phyloP scores from a whole-genome alignment of 345 rosid species.

The Eutrema yunnanense region DNA sequence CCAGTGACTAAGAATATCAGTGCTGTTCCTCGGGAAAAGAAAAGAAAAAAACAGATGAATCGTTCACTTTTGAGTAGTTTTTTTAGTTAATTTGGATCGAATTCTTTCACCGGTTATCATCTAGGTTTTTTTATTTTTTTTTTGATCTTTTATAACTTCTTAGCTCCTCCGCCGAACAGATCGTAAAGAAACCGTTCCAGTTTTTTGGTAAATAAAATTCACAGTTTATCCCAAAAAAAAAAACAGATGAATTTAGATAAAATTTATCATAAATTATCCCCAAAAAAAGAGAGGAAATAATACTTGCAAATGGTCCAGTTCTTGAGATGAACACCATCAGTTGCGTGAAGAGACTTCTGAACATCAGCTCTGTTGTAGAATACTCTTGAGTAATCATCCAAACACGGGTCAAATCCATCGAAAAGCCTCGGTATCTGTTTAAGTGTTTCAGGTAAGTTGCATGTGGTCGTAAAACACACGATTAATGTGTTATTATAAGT shows the following conservation, averaged over 20 bases:
- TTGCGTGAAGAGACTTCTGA: slow-evolving; percentile 71
- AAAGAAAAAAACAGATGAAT: no score
- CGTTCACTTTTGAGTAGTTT: no score
- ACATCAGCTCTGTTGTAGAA: slow-evolving; percentile 77
- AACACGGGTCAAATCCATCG: slow-evolving; percentile 82
- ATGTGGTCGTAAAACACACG: neutral
- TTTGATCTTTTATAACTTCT: no score
- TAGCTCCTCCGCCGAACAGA: no score
- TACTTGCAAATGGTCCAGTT: slow-evolving; percentile 97
- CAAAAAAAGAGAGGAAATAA: neutral
- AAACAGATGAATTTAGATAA: neutral
- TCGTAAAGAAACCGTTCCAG: no score
- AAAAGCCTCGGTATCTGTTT: slow-evolving; percentile 67
- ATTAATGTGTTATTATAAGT: neutral
- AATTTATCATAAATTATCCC: neutral
- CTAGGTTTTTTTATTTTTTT: no score
- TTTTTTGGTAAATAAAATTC: no score
- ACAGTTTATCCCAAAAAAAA: neutral
- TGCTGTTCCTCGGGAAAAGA: slow-evolving; percentile 27
- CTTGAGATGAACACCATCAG: slow-evolving; percentile 42
- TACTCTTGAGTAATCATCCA: slow-evolving; percentile 55
- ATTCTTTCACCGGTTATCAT: no score
- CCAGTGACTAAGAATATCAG: slow-evolving; percentile 24
- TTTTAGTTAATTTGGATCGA: no score
- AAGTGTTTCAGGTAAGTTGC: neutral